These are phyloP conservation scores for Backusella westeae DNA, from an alignment of 192 early-diverging fungal species.

Conservation along the genomic window DNA sequence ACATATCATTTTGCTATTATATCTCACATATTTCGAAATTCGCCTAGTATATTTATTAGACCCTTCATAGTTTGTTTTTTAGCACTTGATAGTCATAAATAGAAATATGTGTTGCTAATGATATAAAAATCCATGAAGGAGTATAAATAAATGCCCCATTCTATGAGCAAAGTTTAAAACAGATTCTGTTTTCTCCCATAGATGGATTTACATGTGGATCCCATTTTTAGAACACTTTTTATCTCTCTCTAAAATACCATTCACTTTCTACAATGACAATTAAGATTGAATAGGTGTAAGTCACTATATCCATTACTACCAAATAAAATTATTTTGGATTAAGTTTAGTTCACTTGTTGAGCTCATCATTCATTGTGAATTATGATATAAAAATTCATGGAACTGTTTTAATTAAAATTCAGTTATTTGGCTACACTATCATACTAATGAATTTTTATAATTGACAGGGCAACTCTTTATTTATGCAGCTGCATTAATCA, in stretches of 20 bases:
- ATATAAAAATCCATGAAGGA: not conserved
- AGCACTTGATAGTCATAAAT: not conserved
- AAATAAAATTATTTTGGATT: too few species aligned
- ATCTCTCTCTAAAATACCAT: not conserved
- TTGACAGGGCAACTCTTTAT: not conserved
- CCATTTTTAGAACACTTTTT: not conserved
- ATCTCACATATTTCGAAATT: too few species aligned
- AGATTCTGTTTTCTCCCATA: not conserved
- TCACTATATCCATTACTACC: too few species aligned
- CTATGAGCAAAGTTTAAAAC: constrained; percentile 3
- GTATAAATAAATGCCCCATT: not conserved
- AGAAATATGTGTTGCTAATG: not conserved
- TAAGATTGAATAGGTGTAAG: not conserved
- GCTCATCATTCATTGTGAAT: not conserved
- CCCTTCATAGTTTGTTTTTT: not conserved
- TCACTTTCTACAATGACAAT: too few species aligned
- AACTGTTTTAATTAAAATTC: not conserved
- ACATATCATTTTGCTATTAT: too few species aligned
- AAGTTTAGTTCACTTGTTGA: too few species aligned
- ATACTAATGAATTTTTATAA: not conserved
- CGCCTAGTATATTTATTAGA: not conserved
- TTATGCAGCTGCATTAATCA: not conserved
- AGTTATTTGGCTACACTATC: not conserved
- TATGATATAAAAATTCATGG: not conserved
- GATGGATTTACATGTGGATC: too few species aligned